These are phyloP conservation scores for Suhomyces bribrorum DNA, from an alignment of 1,139 yeast species.

Conservation along the genomic window DNA sequence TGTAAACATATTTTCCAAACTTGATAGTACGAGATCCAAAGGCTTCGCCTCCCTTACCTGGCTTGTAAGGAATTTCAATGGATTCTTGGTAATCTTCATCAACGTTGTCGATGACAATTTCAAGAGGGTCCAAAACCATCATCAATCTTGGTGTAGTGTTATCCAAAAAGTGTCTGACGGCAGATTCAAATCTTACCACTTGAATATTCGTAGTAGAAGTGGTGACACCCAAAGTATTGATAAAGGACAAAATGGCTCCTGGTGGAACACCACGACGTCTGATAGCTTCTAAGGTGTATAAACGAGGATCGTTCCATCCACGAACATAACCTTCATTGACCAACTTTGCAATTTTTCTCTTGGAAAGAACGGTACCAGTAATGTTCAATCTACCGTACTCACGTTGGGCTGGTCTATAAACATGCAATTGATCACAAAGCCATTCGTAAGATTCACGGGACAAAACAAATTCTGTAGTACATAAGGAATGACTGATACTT, in stretches of 20 bases:
- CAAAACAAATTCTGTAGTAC: constrained; percentile 91
- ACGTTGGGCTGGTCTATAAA: constrained; percentile 97
- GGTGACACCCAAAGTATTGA: constrained; percentile 95
- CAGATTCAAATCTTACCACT: constrained; percentile 82
- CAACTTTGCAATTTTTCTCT: constrained; percentile 91
- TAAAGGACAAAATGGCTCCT: constrained; percentile 92
- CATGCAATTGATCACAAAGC: constrained; percentile 94
- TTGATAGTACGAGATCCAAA: constrained; percentile 73
- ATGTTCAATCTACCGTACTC: constrained; percentile 96
- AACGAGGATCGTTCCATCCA: constrained; percentile 98
- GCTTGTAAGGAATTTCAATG: constrained; percentile 84
- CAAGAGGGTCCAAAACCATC: constrained; percentile 88
- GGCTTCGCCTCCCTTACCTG: constrained; percentile 55
- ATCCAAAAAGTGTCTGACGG: constrained; percentile 85
- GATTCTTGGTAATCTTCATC: constrained; percentile 70
- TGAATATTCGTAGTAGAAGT: constrained; percentile 92
- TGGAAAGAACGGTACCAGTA: constrained; percentile 91
- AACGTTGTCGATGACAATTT: constrained; percentile 79
- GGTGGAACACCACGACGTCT: constrained; percentile 99
- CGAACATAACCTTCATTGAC: constrained; percentile 81
- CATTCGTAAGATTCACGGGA: constrained; percentile 97
- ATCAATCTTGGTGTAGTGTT: constrained; percentile 91
- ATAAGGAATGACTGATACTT: constrained; percentile 90
- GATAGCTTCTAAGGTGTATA: constrained; percentile 90
- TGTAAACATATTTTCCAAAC: constrained; percentile 74